Base-by-base conservation (phyloP, 257 asterid species). In the Gentiana dahurica region DNA sequence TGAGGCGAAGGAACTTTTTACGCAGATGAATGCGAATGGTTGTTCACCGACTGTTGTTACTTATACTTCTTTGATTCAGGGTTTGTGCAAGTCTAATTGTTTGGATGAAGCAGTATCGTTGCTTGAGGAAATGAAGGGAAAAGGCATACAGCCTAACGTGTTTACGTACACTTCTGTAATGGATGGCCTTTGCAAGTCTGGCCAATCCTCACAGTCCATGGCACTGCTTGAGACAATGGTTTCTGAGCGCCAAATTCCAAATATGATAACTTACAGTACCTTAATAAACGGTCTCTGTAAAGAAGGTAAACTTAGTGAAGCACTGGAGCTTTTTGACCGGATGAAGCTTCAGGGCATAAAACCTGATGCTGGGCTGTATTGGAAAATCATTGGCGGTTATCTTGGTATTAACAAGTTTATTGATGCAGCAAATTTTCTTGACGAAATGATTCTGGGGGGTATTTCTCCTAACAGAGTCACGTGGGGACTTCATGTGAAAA, bases 341-440 rank as follows among this genome's bases (percentile, higher is more conserved):
- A 79, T 92, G 88, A 85, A 88, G 86, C 88, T 92, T 52, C 95
- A 85, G 75, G 95, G 86, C 65, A 68, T 84, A 80, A 83, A 83
- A 76, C 95, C 95, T 13, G 98, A 88, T 70, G 97, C 87, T 0
- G 95, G 95, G 45, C 62, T 88, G 70, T 92, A 85, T 68, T 78
- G 82, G 24, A 88, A 88, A 69, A 60, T 92, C 35, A 75, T 85
- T 35, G 71, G 69, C 58, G 82, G 79, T 38, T 81, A 78, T 65
- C 85, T 94, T 67, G 94, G 78, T 51, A 54, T 61, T 12, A 52
- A 61, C 49, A 81, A 83, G 72, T 88, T 81, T 60, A 75, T 67
- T 38, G 86, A 80, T 74, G 98, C 97, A 8, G 89, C 95, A 36
- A 83, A 80, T 68, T 83, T 83, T 58, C 93, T 92, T 13, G 97